Conservation (phyloP, 1,284 basidiomycete genomes). For the Ustilago esculenta region DNA sequence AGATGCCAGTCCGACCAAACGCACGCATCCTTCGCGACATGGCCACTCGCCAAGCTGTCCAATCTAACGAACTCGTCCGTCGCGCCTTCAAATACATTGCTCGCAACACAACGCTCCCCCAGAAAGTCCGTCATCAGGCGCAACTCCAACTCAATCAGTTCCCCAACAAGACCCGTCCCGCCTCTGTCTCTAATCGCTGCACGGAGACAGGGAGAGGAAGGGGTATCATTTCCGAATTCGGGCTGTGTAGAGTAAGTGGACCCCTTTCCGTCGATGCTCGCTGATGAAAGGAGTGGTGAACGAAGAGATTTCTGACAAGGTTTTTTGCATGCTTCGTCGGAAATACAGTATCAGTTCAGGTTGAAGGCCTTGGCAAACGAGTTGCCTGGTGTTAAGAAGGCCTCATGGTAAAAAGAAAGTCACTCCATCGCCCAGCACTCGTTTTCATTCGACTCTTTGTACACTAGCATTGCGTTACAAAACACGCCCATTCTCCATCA, state of each 20-base stretch:
- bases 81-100: conserved; percentile 66
- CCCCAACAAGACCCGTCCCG: conserved; percentile 80
- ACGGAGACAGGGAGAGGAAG: conserved; percentile 82
- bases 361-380: conserved; percentile 80
- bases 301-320: not conserved
- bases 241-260: conserved; percentile 81
- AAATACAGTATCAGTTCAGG: conserved; percentile 83
- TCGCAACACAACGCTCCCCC: conserved; percentile 62
- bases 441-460: conserved; percentile 9
- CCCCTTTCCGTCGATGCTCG: too few relatives aligned
- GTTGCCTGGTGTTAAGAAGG: conserved; percentile 85
- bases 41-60: conserved; percentile 62
- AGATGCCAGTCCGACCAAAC: conserved; percentile 57
- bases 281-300: not conserved
- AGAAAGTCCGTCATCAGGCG: conserved; percentile 89
- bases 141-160: conserved; percentile 92
- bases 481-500: not conserved
- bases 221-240: conserved; percentile 88
- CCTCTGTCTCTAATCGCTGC: conserved; percentile 87
- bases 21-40: conserved; percentile 62
- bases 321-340: not conserved
- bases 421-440: not conserved
- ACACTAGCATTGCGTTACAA: conserved; percentile 13
- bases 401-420: conserved; percentile 76
- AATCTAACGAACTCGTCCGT: conserved; percentile 64